A percentile compares a stretch with the other conserved stretches of the same genome.
phyloP scores from a whole-genome alignment of 2,329 filamentous ascomycete species.

The Colletotrichum sp. region DNA sequence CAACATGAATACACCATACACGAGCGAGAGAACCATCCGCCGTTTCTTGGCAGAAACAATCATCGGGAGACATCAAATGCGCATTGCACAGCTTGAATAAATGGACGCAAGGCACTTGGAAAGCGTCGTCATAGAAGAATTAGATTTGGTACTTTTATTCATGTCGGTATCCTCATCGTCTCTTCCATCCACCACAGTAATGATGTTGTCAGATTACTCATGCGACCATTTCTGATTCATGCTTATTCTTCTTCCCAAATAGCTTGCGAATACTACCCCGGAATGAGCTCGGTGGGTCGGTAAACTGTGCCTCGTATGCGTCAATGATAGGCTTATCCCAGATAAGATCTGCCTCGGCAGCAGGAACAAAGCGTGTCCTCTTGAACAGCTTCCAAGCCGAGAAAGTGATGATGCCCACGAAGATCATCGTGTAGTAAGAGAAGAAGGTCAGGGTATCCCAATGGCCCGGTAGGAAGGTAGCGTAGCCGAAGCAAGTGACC shows the following conservation, averaged over 20 bases:
- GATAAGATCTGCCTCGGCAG: conserved; percentile 62
- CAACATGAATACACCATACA: not conserved
- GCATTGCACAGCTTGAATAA: not conserved
- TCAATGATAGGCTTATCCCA: conserved; percentile 67
- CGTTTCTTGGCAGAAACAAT: not conserved
- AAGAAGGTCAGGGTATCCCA: conserved; percentile 56
- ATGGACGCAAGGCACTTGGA: not conserved
- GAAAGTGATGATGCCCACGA: conserved; percentile 59
- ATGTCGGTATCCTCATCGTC: not conserved
- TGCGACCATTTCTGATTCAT: not conserved
- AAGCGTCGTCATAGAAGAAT: not conserved
- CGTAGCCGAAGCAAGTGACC: conserved; percentile 61
- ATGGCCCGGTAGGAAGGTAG: conserved; percentile 38
- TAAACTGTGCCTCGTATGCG: conserved; percentile 58
- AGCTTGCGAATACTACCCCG: conserved; percentile 58
- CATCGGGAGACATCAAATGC: not conserved
- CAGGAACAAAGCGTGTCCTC: conserved; percentile 57
- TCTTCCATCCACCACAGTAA: not conserved
- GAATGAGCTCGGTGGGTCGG: conserved; percentile 54
- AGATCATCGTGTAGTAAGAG: conserved; percentile 62
- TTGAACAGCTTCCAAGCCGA: conserved; percentile 68
- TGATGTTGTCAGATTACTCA: not conserved
- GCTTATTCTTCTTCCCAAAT: conserved; percentile 33
- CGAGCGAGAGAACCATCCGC: not conserved
- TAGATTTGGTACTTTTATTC: not conserved